Percentiles rank a stretch among this genome's conserved stretches.
These are phyloP conservation scores for Acanthamoeba polyphaga DNA, from an alignment of 208 protist genomes.

Conservation along the genomic window DNA sequence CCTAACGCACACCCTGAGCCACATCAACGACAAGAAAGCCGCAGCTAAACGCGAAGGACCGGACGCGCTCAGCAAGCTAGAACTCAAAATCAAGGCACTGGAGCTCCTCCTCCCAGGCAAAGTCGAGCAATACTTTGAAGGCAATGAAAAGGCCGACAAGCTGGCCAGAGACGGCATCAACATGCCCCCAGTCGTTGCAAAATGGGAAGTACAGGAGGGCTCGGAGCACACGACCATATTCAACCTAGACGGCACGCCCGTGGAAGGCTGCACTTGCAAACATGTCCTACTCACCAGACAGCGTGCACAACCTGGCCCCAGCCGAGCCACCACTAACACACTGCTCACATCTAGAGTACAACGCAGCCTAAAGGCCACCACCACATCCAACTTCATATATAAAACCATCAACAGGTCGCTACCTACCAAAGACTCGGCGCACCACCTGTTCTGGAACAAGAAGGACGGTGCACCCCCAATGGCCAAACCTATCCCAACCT, in stretches of 20 bases:
- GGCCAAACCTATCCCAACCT: too few species aligned
- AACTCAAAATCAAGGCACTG: too few species aligned
- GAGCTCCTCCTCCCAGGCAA: not conserved
- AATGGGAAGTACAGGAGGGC: not conserved
- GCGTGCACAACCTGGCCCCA: too few species aligned
- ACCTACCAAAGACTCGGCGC: too few species aligned
- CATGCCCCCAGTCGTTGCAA: not conserved
- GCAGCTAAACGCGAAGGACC: not conserved
- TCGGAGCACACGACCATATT: not conserved
- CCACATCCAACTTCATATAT: too few species aligned
- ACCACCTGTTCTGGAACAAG: too few species aligned
- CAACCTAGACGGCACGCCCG: not conserved
- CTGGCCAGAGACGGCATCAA: not conserved
- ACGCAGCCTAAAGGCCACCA: too few species aligned
- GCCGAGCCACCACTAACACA: too few species aligned
- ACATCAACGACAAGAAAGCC: not conserved
- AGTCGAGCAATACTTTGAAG: not conserved
- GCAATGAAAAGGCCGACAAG: not conserved
- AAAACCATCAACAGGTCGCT: too few species aligned
- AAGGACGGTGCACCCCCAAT: too few species aligned
- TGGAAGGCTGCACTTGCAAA: not conserved
- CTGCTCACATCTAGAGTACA: too few species aligned
- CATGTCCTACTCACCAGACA: not conserved
- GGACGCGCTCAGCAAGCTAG: too few species aligned
- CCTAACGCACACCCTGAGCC: not conserved